Evolutionary conservation across 2,329 filamentous ascomycete species (phyloP).

Genomic region (Aspergillus fijiensis): DNA sequence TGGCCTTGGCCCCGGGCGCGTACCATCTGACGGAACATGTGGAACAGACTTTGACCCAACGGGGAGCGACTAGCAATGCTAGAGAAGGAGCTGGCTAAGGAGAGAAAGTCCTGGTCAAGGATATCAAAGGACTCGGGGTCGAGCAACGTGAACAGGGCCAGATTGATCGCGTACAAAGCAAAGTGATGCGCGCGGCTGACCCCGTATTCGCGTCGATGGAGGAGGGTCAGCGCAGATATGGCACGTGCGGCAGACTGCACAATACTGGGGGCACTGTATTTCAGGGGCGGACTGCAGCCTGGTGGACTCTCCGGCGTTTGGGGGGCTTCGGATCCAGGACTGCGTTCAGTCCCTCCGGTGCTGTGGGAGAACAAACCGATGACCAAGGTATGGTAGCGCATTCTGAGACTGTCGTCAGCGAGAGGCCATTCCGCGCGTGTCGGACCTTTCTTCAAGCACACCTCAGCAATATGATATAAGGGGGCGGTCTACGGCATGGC

Average conservation of each 20-base stretch:
- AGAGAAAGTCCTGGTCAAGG: slow-evolving; percentile 36
- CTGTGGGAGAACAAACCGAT: slow-evolving; percentile 39
- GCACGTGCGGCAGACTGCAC: slow-evolving; percentile 31
- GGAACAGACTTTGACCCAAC: slow-evolving; percentile 35
- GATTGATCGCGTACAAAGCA: slow-evolving; percentile 40
- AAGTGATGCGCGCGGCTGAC: slow-evolving; percentile 38
- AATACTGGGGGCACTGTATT: slow-evolving; percentile 25
- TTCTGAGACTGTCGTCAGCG: slow-evolving; percentile 20
- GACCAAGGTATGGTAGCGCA: slow-evolving; percentile 36
- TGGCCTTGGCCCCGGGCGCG: slow-evolving; percentile 32
- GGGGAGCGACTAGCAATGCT: slow-evolving; percentile 35
- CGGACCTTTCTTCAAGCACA: neutral
- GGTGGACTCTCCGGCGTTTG: slow-evolving; percentile 33
- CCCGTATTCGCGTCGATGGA: slow-evolving; percentile 36
- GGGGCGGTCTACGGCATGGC: slow-evolving; percentile 27
- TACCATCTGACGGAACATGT: slow-evolving; percentile 37
- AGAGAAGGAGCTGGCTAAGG: slow-evolving; percentile 34
- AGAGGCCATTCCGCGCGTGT: neutral
- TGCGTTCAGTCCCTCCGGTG: slow-evolving; percentile 18
- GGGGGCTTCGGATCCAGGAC: slow-evolving; percentile 20
- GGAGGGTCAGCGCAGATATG: slow-evolving; percentile 31
- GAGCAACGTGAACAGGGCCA: slow-evolving; percentile 38
- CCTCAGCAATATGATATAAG: slow-evolving; percentile 30
- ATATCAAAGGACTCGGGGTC: slow-evolving; percentile 32
- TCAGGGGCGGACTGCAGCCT: slow-evolving; percentile 16